A percentile compares a stretch with the other conserved stretches of the same genome.
Conservation (phyloP, 257 asterid genomes). For the Ophiorrhiza pumila region DNA sequence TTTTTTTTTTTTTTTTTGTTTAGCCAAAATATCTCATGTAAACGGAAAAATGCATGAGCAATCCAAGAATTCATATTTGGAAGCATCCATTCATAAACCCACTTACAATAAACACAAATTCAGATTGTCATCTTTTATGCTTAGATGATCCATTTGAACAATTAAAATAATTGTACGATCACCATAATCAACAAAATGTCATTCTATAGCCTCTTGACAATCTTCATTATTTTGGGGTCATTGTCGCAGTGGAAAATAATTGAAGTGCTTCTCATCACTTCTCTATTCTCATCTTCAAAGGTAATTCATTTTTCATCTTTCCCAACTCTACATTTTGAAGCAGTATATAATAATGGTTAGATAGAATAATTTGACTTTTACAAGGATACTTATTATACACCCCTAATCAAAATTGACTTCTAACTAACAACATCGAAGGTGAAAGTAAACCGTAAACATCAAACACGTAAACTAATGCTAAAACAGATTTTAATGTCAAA, state of each 20-base stretch:
- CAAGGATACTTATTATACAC: too few species aligned
- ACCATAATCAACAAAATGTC: neutral
- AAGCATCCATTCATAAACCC: neutral
- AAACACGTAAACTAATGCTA: too few species aligned
- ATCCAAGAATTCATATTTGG: neutral
- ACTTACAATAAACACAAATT: too few species aligned
- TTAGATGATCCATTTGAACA: neutral
- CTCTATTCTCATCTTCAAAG: slow-evolving; percentile 36
- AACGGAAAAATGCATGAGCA: too few species aligned
- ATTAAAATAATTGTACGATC: neutral
- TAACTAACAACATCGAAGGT: too few species aligned
- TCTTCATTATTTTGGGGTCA: neutral
- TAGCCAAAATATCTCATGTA: too few species aligned
- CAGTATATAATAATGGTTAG: slow-evolving; percentile 40
- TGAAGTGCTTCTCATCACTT: slow-evolving; percentile 32
- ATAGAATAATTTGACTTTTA: too few species aligned
- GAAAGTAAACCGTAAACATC: too few species aligned
- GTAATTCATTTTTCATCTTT: slow-evolving; percentile 45
- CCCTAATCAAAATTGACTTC: too few species aligned
- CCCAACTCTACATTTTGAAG: slow-evolving; percentile 58
- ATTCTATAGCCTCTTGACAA: neutral
- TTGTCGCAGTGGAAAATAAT: neutral
- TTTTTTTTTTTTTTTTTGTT: too few species aligned
- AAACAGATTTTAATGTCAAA: too few species aligned
- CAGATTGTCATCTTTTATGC: too few species aligned